Percentiles rank a stretch among this genome's conserved stretches.
These are phyloP conservation scores for Symbiodinium pilosum DNA, from an alignment of 73 alveolate genomes.

Conservation along the genomic window DNA sequence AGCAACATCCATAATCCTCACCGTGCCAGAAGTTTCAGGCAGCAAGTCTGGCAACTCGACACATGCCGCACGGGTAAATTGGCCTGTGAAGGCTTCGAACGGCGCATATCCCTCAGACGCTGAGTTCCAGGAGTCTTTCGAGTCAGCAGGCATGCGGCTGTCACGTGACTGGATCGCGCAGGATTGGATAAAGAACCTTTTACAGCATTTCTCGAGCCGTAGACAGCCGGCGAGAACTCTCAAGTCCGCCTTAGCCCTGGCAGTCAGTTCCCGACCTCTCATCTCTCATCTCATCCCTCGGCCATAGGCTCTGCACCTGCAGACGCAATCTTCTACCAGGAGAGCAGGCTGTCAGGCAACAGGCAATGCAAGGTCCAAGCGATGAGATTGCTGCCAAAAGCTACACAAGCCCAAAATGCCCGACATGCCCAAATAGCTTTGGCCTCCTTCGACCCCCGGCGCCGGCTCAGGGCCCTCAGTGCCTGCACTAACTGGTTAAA, in stretches of 20 bases:
- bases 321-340: neutral
- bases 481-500: neutral
- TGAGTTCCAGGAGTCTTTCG: neutral
- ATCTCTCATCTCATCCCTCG: neutral
- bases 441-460: neutral
- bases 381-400: too few relatives aligned
- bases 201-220: too few relatives aligned
- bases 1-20: constrained; percentile 31
- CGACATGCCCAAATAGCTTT: neutral
- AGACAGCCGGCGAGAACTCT: too few relatives aligned
- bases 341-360: too few relatives aligned
- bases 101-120: constrained; percentile 29
- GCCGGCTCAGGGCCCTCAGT: constrained; percentile 4
- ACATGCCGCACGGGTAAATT: constrained; percentile 32
- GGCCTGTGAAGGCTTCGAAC: constrained; percentile 50
- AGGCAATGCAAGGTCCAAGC: neutral
- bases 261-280: too few relatives aligned
- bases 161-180: too few relatives aligned
- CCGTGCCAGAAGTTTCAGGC: neutral
- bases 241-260: too few relatives aligned
- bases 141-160: neutral
- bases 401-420: too few relatives aligned
- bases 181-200: too few relatives aligned
- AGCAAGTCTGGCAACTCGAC: neutral
- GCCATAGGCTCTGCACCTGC: constrained; percentile 2